Percentiles rank a stretch among this genome's conserved stretches.
Conservation (phyloP, 2,329 filamentous ascomycete genomes). For the Colletotrichum tamarilloi region DNA sequence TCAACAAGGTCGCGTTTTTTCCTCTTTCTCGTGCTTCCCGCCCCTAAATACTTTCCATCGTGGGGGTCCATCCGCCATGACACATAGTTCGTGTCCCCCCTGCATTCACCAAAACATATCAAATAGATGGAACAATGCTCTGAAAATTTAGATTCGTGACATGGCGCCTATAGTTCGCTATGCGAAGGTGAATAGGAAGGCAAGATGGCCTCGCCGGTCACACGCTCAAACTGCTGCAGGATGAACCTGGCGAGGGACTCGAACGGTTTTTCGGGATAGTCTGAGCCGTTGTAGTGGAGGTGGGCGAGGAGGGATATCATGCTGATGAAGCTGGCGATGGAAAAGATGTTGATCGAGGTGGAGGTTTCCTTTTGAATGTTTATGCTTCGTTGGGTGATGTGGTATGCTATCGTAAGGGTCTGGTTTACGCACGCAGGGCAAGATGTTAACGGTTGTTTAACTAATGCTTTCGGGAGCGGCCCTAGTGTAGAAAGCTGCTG, state of each 20-base stretch:
- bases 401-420: conserved; percentile 80
- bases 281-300: conserved; percentile 70
- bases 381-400: conserved; percentile 81
- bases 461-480: not conserved
- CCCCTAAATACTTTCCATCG: too few species aligned
- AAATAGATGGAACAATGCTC: too few species aligned
- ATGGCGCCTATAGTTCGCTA: conserved; percentile 1
- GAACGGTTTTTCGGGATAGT: conserved; percentile 68
- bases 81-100: too few species aligned
- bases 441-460: not conserved
- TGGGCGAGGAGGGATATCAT: conserved; percentile 77
- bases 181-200: conserved; percentile 8
- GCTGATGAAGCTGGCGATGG: conserved; percentile 79
- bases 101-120: too few species aligned
- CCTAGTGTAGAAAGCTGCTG: not conserved
- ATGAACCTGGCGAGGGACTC: conserved; percentile 27
- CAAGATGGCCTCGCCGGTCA: conserved; percentile 10
- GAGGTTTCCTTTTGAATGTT: conserved; percentile 84
- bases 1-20: not conserved
- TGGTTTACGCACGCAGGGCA: conserved; percentile 43
- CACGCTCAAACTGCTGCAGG: conserved; percentile 6
- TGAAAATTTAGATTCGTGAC: not conserved
- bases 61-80: too few species aligned
- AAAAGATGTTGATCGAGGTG: conserved; percentile 81
- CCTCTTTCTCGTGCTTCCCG: not conserved